Conservation (phyloP, 2,329 filamentous ascomycete species). For the Phaeosphaeria sp. region DNA sequence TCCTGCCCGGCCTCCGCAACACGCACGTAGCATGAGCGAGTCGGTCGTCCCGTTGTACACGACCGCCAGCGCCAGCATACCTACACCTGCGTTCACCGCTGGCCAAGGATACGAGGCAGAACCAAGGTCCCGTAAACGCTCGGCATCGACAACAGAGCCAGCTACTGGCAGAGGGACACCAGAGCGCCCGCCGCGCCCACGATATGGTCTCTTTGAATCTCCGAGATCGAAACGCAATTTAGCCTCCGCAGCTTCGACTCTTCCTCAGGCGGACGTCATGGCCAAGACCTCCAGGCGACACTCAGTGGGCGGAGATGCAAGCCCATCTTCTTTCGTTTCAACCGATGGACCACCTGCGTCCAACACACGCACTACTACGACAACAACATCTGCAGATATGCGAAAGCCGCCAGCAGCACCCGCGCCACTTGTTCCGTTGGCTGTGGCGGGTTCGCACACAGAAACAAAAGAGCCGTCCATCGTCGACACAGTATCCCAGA, state of each 20-base stretch:
- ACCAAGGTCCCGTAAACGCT: conserved; percentile 14
- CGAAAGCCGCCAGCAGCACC: background rate
- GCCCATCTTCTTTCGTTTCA: background rate
- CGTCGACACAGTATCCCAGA: conserved; percentile 5
- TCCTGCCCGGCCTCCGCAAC: conserved; percentile 22
- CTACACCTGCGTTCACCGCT: background rate
- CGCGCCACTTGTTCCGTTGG: background rate
- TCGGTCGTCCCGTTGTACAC: conserved; percentile 28
- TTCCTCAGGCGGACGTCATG: conserved; percentile 22
- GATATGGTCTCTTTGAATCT: conserved; percentile 29
- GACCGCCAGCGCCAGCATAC: conserved; percentile 15
- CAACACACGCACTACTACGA: background rate
- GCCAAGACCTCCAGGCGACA: background rate
- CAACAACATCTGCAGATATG: background rate
- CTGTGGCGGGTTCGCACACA: conserved; percentile 14
- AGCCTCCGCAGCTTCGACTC: conserved; percentile 5
- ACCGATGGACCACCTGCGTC: background rate
- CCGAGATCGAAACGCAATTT: conserved; percentile 3
- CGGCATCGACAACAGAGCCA: conserved; percentile 19
- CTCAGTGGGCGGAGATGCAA: background rate
- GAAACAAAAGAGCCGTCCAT: conserved; percentile 21
- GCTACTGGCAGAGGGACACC: conserved; percentile 26
- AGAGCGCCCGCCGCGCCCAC: conserved; percentile 33
- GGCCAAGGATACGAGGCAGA: conserved; percentile 2
- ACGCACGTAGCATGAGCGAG: conserved; percentile 35